A percentile compares a stretch with the other conserved stretches of the same genome.
phyloP scores from a whole-genome alignment of 2,329 filamentous ascomycete species.

The Talaromyces verruculosus region DNA sequence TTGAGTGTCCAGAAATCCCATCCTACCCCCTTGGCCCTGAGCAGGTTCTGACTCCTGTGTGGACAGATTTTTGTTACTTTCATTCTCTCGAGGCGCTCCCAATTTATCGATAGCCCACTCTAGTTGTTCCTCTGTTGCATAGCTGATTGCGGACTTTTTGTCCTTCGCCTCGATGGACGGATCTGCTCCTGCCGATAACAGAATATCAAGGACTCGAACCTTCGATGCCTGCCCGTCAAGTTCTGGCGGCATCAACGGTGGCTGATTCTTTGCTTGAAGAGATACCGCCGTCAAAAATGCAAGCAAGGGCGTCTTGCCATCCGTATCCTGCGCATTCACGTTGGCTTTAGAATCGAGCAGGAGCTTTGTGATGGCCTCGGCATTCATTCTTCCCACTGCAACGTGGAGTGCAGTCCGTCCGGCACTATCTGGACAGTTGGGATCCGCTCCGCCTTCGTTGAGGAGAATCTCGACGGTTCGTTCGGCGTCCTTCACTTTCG shows the following conservation, averaged over 20 bases:
- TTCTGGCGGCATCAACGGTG: not conserved
- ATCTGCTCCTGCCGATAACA: conserved; percentile 12
- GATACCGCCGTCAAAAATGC: not conserved
- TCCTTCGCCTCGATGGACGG: conserved; percentile 4
- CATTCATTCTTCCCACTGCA: not conserved
- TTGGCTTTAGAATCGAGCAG: conserved; percentile 7
- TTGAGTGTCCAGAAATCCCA: no score
- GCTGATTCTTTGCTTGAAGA: not conserved
- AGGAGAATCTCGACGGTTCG: conserved; percentile 9
- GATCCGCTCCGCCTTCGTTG: conserved; percentile 5
- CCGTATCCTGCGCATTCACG: conserved; percentile 13
- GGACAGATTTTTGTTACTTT: no score
- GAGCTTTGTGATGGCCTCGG: conserved; percentile 10
- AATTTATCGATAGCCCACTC: conserved; percentile 8
- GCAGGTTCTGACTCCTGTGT: no score
- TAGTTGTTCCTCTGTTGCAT: conserved; percentile 2
- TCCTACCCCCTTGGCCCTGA: no score
- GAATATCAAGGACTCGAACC: conserved; percentile 10
- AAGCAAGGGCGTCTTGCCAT: conserved; percentile 10
- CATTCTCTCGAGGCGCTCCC: no score
- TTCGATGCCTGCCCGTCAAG: conserved; percentile 1
- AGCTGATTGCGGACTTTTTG: not conserved
- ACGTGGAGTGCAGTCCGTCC: not conserved
- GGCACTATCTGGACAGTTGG: not conserved
- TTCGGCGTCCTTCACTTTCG: conserved; percentile 8